Evolutionary conservation across 495 filamentous ascomycete genomes (phyloP), one percentile per base, ranked within the genome.

Genomic region (Trichoderma orchidacearum): DNA sequence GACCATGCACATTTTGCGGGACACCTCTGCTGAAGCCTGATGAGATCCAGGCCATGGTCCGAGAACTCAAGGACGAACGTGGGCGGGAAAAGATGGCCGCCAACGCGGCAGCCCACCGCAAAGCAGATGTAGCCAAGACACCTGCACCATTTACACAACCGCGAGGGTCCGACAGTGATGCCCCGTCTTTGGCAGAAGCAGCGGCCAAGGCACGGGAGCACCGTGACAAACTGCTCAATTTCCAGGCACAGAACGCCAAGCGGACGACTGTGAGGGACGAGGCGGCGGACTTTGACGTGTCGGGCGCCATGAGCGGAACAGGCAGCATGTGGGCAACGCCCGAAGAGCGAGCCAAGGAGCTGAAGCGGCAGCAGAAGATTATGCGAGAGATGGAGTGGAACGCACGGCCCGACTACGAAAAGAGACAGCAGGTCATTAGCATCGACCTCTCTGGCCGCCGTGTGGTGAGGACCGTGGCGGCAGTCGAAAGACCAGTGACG

Each of bases 1-100:
- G 92, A 1, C 93, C 93, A 1, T 98, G 93, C 66, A 96, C 93
- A 6, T 96, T 94, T 64, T 98, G 93, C 72, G 77, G 76, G 2
- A 73, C 76, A 2, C 83, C 89, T 0, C 74, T 98, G 7, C 72
- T 98, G 2, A 82, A 77, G 32, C 65, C 78, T 1, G 68, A 76
- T 1, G 89, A 96, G 55, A 77, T 95, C 11, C 85, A 90, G 54
- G 76, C 74, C 53, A 95, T 98, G 84, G 87, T 96, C 48, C 78
- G 79, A n/a, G 82, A 86, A 54, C 80, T 98, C n/a, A 78, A 82
- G 5, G 85, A 86, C 32, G 94, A 96, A 70, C 78, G 90, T 0
- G 92, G 90, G 13, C 80, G 84, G 54, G 90, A 96, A 70, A 88
- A 82, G 59, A 86, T 87, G 85, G 83, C 83, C 0, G 79, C 80